Evolutionary conservation across 2,329 filamentous ascomycete genomes (phyloP), one percentile per base, ranked within the genome.

Genomic region (Stagonosporopsis chrysanthemi): DNA sequence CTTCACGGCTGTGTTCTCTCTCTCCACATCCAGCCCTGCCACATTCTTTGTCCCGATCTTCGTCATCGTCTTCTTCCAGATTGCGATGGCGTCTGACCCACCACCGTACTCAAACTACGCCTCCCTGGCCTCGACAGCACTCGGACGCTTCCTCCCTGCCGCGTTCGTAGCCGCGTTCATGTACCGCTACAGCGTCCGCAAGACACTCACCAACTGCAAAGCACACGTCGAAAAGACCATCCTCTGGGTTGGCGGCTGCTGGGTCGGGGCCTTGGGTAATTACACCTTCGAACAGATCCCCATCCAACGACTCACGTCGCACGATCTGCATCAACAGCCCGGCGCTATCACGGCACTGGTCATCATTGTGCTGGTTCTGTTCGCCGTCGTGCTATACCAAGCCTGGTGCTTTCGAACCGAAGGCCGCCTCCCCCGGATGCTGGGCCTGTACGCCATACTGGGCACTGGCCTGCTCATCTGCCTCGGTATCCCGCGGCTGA

Each of bases 401-500:
- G 65, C 67, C 9, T 73, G 67, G 67, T 71, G 68, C 46, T 69
- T 77, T 56, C 61, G 74, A 23, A 58, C 52, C 33, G 73, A 77
- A 59, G 71, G 73, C 12, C 65, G 73, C 2, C 84, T 98, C 63
- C 83, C 90, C 33, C 85, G 84, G 39, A 94, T 93, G 69, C 84
- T 97, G 8, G 86, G 85, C 64, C 82, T 97, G 12, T 97, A 97
- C 74, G 83, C 81, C n/a, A 78, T 89, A 2, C 84, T 97, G 53
- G 79, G 97, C 6, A 89, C 88, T 2, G 83, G 97, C n/a, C 81
- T 97, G 0, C 83, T 97, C 1, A 84, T 98, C 15, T 92, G 93
- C 9, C 58, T 68, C 14, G 68, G 92, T 0, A 96, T 81, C 95
- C 22, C 83, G 94, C 0, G 80, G 93, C 17, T 95, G 91, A 3